Evolutionary conservation across 148 eudicot genomes (phyloP), one percentile per base, ranked within the genome.

Genomic region (Limonium bicolor): DNA sequence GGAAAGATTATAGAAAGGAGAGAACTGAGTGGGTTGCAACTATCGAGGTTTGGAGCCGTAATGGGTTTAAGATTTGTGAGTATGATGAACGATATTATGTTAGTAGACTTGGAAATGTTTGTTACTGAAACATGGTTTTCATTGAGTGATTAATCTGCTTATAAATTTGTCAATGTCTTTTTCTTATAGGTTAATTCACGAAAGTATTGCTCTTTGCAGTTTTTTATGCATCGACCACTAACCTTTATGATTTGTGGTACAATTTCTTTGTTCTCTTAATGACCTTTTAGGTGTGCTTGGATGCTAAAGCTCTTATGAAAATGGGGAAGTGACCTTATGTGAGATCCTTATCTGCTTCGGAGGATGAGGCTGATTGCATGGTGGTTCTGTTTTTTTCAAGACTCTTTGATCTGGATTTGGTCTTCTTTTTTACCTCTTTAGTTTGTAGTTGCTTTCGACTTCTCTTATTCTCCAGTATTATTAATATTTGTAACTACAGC

Each of bases 341-440:
- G 26, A 15, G 28, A 24, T 23, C 2, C 15, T 18, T 43, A 14
- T 24, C 47, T 25, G 18, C 30, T 31, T 23, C 24, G 29, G 47
- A 17, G 20, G 29, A 23, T 7, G 19, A 17, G 11, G 30, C 18
- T n/a, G n/a, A n/a, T n/a, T n/a, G n/a, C n/a, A n/a, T 20, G 12
- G 29, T 24, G 30, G 24, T 31, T 43, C 27, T 31, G 12, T 29
- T 29, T 7, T 29, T 43, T 31, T 25, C 47, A n/a, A 20, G 29
- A 43, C 29, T 23, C 28, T 13, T 23, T 43, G 18, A 13, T 25
- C 47, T 43, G 47, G 27, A 43, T n/a, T n/a, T n/a, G n/a, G n/a
- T n/a, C n/a, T n/a, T n/a, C 47, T 43, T n/a, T 13, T 39, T 39
- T 39, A 39, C 43, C n/a, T 39, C 43, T n/a, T 43, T 24, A 23